A percentile compares a stretch with the other conserved stretches of the same genome.
phyloP scores from a whole-genome alignment of 768 basidiomycete species.

The Suillus subalutaceus region DNA sequence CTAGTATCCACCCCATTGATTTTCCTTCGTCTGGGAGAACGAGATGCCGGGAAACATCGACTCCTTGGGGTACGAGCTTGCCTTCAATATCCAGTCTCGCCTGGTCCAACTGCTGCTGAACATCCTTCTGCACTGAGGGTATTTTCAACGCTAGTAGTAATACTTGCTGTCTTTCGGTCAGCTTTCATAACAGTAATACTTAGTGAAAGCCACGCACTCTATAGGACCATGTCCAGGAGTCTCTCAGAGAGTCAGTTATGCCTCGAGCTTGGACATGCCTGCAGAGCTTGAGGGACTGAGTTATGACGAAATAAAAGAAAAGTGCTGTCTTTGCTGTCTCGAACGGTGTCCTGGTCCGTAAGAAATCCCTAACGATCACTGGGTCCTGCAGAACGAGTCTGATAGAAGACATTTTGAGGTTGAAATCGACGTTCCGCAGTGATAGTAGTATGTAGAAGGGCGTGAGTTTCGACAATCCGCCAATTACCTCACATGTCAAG shows the following conservation, averaged over 20 bases:
- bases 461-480: not conserved
- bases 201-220: slow-evolving; percentile 22
- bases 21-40: slow-evolving; percentile 66
- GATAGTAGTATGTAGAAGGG: not conserved
- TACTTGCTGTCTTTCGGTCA: slow-evolving; percentile 42
- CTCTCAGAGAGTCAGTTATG: slow-evolving; percentile 28
- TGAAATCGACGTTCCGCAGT: slow-evolving; percentile 9
- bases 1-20: slow-evolving; percentile 70
- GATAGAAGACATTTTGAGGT: slow-evolving; percentile 7
- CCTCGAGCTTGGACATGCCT: slow-evolving; percentile 44
- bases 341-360: slow-evolving; percentile 20
- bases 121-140: slow-evolving; percentile 61
- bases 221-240: slow-evolving; percentile 29
- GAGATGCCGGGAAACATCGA: slow-evolving; percentile 65
- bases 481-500: not conserved
- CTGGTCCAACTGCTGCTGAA: slow-evolving; percentile 63
- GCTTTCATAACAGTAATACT: not conserved
- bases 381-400: slow-evolving; percentile 11
- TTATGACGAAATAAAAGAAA: slow-evolving; percentile 36
- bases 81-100: slow-evolving; percentile 68
- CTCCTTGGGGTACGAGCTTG: slow-evolving; percentile 67
- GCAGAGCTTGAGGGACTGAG: slow-evolving; percentile 27
- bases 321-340: slow-evolving; percentile 37
- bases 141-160: slow-evolving; percentile 61
- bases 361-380: slow-evolving; percentile 20